Evolutionary conservation across 495 filamentous ascomycete species (phyloP).

Genomic region (Hypoxylon lenormandii): DNA sequence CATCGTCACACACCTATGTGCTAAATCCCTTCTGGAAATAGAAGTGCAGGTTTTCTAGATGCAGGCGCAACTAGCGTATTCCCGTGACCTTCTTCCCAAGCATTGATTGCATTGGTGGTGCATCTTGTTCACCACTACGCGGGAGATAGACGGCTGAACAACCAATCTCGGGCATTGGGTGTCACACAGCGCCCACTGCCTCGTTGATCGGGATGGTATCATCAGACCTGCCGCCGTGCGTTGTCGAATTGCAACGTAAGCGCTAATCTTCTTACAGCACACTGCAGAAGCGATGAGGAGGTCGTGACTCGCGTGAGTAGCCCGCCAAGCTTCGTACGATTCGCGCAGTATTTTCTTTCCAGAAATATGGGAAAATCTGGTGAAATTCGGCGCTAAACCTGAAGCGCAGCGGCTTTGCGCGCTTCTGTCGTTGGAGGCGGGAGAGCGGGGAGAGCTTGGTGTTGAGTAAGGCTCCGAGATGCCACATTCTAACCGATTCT

Average conservation of each 20-base stretch:
- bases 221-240: conserved; percentile 39
- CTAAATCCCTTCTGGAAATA: conserved; percentile 17
- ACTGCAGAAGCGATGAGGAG: conserved; percentile 25
- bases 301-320: conserved; percentile 20
- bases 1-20: conserved; percentile 20
- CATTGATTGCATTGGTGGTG: conserved; percentile 32
- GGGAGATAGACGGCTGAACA: conserved; percentile 40
- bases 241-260: conserved; percentile 44
- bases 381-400: background rate
- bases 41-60: conserved; percentile 17
- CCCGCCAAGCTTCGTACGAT: conserved; percentile 5
- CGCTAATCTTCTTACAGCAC: conserved; percentile 38
- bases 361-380: conserved; percentile 1
- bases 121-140: conserved; percentile 27
- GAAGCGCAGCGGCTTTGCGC: background rate
- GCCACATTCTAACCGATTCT: background rate
- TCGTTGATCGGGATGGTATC: conserved; percentile 35
- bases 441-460: background rate
- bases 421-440: conserved; percentile 4
- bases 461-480: background rate
- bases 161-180: conserved; percentile 24
- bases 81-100: conserved; percentile 29
- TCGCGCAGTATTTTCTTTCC: conserved; percentile 15
- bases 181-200: conserved; percentile 24
- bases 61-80: conserved; percentile 24